Evolutionary conservation across 1,284 basidiomycete genomes (phyloP).

Genomic region (Acaromyces ingoldii): DNA sequence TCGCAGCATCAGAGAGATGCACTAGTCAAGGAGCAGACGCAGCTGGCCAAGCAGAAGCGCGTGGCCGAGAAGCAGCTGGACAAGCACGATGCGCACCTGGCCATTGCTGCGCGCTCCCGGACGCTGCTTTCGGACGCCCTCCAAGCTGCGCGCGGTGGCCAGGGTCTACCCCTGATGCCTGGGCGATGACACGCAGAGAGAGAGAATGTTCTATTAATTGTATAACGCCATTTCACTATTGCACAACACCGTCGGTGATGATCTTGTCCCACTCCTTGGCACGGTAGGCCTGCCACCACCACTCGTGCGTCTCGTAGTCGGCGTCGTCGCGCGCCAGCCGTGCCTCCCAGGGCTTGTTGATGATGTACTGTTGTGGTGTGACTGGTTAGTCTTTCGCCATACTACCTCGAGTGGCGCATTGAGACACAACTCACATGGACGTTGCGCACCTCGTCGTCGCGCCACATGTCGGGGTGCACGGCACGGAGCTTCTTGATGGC

Average conservation of each 20-base stretch:
- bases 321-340: conserved; percentile 15
- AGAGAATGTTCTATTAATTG: too few relatives aligned
- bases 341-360: conserved; percentile 40
- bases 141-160: too few relatives aligned
- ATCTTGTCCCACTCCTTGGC: not conserved
- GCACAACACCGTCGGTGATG: not conserved
- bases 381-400: not conserved
- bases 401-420: conserved; percentile 38
- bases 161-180: too few relatives aligned
- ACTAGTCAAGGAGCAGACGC: too few relatives aligned
- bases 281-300: conserved; percentile 39
- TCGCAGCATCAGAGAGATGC: too few relatives aligned
- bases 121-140: too few relatives aligned
- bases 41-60: too few relatives aligned
- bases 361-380: conserved; percentile 25
- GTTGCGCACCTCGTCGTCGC: conserved; percentile 64
- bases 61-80: too few relatives aligned
- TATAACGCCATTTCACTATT: too few relatives aligned
- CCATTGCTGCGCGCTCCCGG: too few relatives aligned
- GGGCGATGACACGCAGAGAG: too few relatives aligned
- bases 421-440: conserved; percentile 36
- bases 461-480: conserved; percentile 69
- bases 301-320: conserved; percentile 27
- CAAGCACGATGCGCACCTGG: too few relatives aligned
- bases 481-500: conserved; percentile 71